Conservation (phyloP, 2,329 filamentous ascomycete species). For the Chrysoporthe cubensis region DNA sequence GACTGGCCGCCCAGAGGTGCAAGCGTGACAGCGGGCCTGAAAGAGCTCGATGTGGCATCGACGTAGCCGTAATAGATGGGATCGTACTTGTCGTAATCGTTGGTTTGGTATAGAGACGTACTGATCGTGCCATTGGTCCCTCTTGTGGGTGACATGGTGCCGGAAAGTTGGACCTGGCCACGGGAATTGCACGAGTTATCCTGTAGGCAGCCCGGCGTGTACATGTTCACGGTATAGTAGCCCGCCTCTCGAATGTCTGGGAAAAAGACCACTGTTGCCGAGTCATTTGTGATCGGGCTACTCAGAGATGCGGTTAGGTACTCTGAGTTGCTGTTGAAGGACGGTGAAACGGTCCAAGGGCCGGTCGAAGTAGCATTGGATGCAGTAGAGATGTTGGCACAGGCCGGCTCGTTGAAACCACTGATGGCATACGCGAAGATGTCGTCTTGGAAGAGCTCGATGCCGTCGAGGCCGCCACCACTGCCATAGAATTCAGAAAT, state of each 20-base stretch:
- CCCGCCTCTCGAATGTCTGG: constrained; percentile 88
- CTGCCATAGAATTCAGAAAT: constrained; percentile 85
- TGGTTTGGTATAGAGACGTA: constrained; percentile 80
- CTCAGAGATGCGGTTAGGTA: constrained; percentile 75
- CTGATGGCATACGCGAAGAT: constrained; percentile 85
- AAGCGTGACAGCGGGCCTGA: constrained; percentile 81
- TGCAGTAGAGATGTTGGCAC: constrained; percentile 65
- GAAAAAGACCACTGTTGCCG: constrained; percentile 74
- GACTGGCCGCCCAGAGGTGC: constrained; percentile 68
- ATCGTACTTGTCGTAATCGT: constrained; percentile 96
- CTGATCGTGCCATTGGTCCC: constrained; percentile 45
- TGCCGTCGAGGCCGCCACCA: constrained; percentile 82
- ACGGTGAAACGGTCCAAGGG: constrained; percentile 72
- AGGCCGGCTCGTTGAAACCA: constrained; percentile 86
- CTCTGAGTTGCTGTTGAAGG: constrained; percentile 70
- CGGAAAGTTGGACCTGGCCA: constrained; percentile 82
- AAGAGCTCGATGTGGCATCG: constrained; percentile 72
- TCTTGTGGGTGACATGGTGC: constrained; percentile 59
- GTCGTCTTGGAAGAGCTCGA: constrained; percentile 85
- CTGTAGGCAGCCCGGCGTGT: constrained; percentile 86
- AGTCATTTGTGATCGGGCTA: constrained; percentile 57
- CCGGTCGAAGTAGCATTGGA: constrained; percentile 74
- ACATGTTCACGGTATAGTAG: constrained; percentile 88
- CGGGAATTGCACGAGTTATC: constrained; percentile 77
- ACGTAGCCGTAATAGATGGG: constrained; percentile 85